Conservation (phyloP, 2,329 filamentous ascomycete genomes). For the Fusarium mangiferae region DNA sequence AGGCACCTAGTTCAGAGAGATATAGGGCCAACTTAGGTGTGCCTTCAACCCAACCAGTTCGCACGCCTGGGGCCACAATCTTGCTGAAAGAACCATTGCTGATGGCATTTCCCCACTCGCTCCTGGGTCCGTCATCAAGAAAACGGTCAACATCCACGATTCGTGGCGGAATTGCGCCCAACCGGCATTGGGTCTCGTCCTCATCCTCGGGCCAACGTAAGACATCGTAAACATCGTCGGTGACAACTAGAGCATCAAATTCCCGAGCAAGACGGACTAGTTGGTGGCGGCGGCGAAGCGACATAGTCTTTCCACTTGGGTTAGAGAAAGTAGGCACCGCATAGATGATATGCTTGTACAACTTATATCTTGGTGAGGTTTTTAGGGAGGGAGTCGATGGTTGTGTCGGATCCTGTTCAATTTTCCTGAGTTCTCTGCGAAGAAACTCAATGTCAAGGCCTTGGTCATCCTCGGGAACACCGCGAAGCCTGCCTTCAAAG, state of each 20-base stretch:
- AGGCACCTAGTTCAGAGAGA: neutral
- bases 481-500: neutral
- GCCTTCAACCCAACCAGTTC: neutral
- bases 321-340: neutral
- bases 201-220: neutral
- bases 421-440: neutral
- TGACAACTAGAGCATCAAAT: neutral
- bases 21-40: neutral
- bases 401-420: neutral
- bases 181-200: neutral
- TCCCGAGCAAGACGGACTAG: neutral
- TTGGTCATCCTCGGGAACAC: neutral
- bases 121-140: neutral
- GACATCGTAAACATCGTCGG: neutral
- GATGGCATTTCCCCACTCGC: neutral
- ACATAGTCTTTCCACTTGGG: neutral
- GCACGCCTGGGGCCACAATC: neutral
- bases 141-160: neutral
- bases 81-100: neutral
- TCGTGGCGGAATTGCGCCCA: neutral
- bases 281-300: neutral
- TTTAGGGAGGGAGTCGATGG: neutral
- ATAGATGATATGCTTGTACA: neutral
- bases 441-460: neutral
- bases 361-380: neutral